Percentiles rank a stretch among this genome's conserved stretches.
These are phyloP conservation scores for Tricholoma flavovirens DNA, from an alignment of 768 basidiomycete species.

Conservation along the genomic window DNA sequence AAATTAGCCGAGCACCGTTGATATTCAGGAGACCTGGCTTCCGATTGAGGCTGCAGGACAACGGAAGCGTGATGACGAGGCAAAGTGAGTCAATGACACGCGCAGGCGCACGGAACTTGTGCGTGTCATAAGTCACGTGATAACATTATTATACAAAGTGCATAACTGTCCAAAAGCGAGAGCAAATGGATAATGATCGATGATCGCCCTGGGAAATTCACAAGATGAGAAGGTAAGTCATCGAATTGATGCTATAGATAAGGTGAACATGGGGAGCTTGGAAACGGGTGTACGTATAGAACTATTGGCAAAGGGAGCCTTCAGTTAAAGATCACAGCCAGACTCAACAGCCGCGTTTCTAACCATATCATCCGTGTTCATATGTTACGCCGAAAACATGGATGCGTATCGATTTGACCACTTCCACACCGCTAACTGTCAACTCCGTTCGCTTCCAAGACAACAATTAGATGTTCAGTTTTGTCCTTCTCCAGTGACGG, in stretches of 20 bases:
- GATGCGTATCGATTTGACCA: constrained; percentile 12
- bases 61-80: not conserved
- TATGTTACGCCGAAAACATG: constrained; percentile 16
- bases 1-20: not conserved
- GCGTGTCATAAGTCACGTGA: not conserved
- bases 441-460: constrained; percentile 1
- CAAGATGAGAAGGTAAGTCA: no score
- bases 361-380: constrained; percentile 17
- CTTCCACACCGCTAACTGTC: not conserved
- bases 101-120: not conserved
- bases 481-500: constrained; percentile 98
- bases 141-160: no score
- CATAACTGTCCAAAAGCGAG: no score
- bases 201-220: no score
- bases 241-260: not conserved
- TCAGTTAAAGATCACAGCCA: not conserved
- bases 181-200: no score
- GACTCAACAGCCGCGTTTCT: not conserved
- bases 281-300: not conserved
- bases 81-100: not conserved
- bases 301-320: not conserved
- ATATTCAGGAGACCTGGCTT: not conserved
- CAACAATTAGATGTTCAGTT: constrained; percentile 82
- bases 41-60: not conserved
- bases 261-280: not conserved